Evolutionary conservation across 2,329 filamentous ascomycete genomes (phyloP).

Genomic region (Arthrocladium fulminans): DNA sequence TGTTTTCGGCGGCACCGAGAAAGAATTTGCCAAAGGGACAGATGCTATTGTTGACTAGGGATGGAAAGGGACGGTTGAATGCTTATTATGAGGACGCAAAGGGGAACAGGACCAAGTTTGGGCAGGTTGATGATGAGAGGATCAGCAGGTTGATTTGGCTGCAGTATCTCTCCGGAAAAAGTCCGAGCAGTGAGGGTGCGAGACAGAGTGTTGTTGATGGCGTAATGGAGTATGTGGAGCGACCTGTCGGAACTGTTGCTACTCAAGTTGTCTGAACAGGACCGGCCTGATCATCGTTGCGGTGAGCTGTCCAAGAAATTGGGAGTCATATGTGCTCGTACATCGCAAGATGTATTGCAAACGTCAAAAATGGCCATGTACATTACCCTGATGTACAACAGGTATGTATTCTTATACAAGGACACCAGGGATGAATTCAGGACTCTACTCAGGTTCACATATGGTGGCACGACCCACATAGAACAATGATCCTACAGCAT

Average conservation of each 20-base stretch:
- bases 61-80: conserved; percentile 55
- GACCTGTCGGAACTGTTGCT: conserved; percentile 79
- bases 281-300: not conserved
- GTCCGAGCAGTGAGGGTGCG: conserved; percentile 75
- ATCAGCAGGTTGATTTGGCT: conserved; percentile 77
- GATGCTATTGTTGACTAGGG: conserved; percentile 64
- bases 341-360: not conserved
- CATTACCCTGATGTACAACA: not conserved
- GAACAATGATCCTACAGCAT: not conserved
- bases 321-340: not conserved
- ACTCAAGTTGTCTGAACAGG: conserved; percentile 54
- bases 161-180: conserved; percentile 77
- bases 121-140: conserved; percentile 67
- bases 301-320: not conserved
- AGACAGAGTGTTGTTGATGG: conserved; percentile 77
- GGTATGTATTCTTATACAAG: not conserved
- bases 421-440: not conserved
- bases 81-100: conserved; percentile 53
- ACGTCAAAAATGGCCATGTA: too few species aligned
- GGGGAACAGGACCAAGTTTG: conserved; percentile 50
- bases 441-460: not conserved
- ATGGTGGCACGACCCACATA: not conserved
- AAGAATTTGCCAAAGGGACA: conserved; percentile 68
- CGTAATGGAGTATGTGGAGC: conserved; percentile 75
- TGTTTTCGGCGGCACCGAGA: conserved; percentile 65